phyloP scores from a whole-genome alignment of 2,329 filamentous ascomycete genomes.

The Clonostachys sp. region DNA sequence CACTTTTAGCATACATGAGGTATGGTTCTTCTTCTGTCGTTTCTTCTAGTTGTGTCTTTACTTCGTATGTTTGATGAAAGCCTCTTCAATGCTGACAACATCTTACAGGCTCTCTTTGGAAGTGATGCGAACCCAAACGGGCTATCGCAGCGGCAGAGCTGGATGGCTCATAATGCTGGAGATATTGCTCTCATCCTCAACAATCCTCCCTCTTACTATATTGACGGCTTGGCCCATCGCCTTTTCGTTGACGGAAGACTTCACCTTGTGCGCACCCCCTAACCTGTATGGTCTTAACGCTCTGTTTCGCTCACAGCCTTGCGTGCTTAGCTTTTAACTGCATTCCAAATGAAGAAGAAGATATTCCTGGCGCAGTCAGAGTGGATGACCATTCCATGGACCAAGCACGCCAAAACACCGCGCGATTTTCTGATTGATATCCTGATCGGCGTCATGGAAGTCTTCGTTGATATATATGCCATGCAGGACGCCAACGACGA shows the following conservation, averaged over 20 bases:
- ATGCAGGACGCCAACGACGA: too few species aligned
- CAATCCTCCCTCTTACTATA: not conserved
- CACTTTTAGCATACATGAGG: constrained; percentile 2
- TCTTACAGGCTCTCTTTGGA: not conserved
- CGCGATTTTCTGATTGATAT: constrained; percentile 15
- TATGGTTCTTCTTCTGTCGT: too few species aligned
- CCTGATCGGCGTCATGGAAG: too few species aligned
- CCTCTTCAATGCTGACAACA: too few species aligned
- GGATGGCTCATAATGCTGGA: not conserved
- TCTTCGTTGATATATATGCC: too few species aligned
- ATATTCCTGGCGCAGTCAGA: not conserved
- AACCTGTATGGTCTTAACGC: not conserved
- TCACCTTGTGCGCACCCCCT: not conserved
- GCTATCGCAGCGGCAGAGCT: not conserved
- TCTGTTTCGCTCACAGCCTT: too few species aligned
- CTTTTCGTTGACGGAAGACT: constrained; percentile 1
- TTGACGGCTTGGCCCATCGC: not conserved
- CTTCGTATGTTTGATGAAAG: too few species aligned
- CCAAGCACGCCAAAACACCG: constrained; percentile 35
- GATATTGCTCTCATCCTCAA: not conserved
- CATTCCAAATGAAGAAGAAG: not conserved
- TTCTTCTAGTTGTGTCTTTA: too few species aligned
- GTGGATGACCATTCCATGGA: constrained; percentile 5
- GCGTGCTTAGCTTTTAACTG: not conserved
- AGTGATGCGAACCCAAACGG: not conserved